Evolutionary conservation across 2,329 filamentous ascomycete species (phyloP), one percentile per base, ranked within the genome.

Genomic region (Trichophyton equinum): DNA sequence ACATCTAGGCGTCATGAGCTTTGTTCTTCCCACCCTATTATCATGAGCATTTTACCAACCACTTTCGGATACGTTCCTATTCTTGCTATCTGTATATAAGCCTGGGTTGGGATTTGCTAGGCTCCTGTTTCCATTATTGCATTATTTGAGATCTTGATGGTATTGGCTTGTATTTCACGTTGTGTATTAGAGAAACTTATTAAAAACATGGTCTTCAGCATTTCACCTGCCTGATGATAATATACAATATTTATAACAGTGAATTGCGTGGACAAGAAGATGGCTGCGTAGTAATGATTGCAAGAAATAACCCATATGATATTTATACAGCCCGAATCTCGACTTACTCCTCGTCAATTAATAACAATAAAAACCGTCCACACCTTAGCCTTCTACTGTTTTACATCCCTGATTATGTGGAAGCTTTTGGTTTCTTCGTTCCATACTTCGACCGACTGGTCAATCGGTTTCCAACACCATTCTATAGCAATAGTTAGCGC

Each of bases 361-460:
- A 57, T 40, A 40, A 42, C 15, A 40, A 22, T 3, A 38, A 38
- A 13, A 38, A 1, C 11, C 9, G 11, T 18, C 20, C 30, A 40
- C 18, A 15, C 4, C 6, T 8, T 36, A n/a, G 13, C 13, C 15
- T 27, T 15, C 46, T 25, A 3, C 22, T 51, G 46, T 51, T 49
- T 11, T 36, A 55, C 27, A 55, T 36, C 4, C 30, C 8, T 8
- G 13, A 25, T 27, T 57, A 57, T 5, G 55, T 25, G 9, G 55
- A 40, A 15, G 55, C 55, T 86, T 97, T 97, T 0, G 94, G 92
- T 80, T 96, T 97, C 85, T 99, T 99, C 57, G 94, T 95, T 63
- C 94, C 94, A 72, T 96, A 99, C 77, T 99, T 99, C 70, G 91
- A 96, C 70, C 94, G 82, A 74, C 88, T 90, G 22, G 86, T 89